Evolutionary conservation across 345 rosid species (phyloP).

Genomic region (Hibiscus syriacus): DNA sequence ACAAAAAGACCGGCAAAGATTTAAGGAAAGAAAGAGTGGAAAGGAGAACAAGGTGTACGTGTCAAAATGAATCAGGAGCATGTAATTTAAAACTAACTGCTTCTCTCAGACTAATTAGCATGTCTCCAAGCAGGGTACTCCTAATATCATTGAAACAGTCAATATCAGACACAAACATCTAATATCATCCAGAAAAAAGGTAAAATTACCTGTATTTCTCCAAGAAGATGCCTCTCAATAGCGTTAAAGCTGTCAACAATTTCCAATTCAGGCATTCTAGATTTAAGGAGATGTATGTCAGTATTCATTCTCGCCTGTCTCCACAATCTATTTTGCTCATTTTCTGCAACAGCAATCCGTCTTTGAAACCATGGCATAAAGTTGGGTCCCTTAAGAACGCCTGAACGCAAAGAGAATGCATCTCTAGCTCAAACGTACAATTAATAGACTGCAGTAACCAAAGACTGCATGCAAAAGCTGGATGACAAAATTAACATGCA

Average conservation of each 20-base stretch:
- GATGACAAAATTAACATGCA: background rate
- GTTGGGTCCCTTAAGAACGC: conserved; percentile 79
- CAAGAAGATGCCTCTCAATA: conserved; percentile 66
- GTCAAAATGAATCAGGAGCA: background rate
- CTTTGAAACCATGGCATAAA: conserved; percentile 94
- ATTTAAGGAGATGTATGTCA: conserved; percentile 53
- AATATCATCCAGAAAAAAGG: conserved; percentile 6
- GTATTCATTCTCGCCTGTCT: conserved; percentile 76
- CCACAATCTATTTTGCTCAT: conserved; percentile 85
- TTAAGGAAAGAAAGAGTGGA: background rate
- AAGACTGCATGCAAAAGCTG: background rate
- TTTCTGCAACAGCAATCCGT: conserved; percentile 67
- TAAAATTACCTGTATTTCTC: conserved; percentile 57
- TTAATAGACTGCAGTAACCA: conserved; percentile 8
- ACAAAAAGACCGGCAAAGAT: background rate
- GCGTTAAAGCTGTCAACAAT: conserved; percentile 85
- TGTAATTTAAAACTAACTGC: background rate
- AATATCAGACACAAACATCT: background rate
- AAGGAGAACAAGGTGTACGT: background rate
- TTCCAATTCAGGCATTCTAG: conserved; percentile 79
- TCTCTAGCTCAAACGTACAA: conserved; percentile 12
- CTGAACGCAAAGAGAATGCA: conserved; percentile 35
- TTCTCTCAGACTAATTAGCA: background rate
- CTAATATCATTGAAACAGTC: background rate
- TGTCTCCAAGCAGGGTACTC: background rate